These are phyloP conservation scores for Kwoniella europaea DNA, from an alignment of 768 basidiomycete genomes.

Conservation along the genomic window DNA sequence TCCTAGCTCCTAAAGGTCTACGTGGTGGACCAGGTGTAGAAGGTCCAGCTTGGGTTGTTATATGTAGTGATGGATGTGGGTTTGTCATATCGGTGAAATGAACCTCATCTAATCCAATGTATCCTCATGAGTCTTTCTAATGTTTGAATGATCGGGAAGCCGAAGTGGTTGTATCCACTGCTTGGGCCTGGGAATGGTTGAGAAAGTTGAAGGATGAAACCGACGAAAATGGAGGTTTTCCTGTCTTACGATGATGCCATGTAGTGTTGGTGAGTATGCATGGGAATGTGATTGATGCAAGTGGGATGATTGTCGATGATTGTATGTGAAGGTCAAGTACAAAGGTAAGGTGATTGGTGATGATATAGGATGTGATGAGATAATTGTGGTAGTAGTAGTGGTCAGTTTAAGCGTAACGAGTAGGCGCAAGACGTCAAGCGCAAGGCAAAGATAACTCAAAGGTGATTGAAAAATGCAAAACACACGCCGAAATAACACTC, in stretches of 20 bases:
- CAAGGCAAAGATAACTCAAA: background rate
- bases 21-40: slow-evolving; percentile 27
- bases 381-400: background rate
- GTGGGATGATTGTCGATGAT: background rate
- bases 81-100: slow-evolving; percentile 8
- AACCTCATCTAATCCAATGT: background rate
- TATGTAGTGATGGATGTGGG: slow-evolving; percentile 20
- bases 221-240: background rate
- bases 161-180: background rate
- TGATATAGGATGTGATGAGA: background rate
- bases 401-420: background rate
- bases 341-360: background rate
- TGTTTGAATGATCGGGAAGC: background rate
- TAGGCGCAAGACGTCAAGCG: background rate
- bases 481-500: background rate
- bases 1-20: slow-evolving; percentile 39
- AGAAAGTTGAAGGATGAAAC: background rate
- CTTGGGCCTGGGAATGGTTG: background rate
- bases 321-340: background rate
- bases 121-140: background rate
- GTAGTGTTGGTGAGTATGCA: background rate
- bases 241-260: background rate
- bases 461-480: background rate
- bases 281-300: background rate
- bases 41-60: slow-evolving; percentile 25